Percentiles rank a stretch among this genome's conserved stretches.
phyloP scores from a whole-genome alignment of 2,329 filamentous ascomycete species.

The Scolecobasidium constrictum region DNA sequence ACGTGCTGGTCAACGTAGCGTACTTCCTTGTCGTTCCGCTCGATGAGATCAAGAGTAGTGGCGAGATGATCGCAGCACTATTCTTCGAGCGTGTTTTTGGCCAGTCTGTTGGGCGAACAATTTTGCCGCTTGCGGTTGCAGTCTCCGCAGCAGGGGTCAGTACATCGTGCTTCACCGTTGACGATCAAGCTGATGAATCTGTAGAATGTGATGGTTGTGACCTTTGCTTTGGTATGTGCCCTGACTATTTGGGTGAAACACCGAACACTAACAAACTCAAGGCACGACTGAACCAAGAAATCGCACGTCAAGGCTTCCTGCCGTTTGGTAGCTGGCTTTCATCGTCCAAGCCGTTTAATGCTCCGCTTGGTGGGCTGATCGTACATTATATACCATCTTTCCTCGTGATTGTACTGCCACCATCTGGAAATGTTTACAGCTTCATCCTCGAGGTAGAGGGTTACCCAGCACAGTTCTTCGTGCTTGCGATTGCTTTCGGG shows the following conservation, averaged over 20 bases:
- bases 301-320: constrained; percentile 60
- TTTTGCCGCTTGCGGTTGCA: constrained; percentile 11
- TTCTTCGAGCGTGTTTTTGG: constrained; percentile 11
- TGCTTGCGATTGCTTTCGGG: constrained; percentile 45
- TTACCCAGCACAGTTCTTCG: constrained; percentile 53
- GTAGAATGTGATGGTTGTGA: constrained; percentile 12
- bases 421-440: constrained; percentile 55
- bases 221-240: constrained; percentile 8
- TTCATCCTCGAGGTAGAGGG: constrained; percentile 65
- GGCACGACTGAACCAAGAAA: constrained; percentile 61
- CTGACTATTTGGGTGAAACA: too few species aligned
- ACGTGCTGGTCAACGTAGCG: constrained; percentile 10
- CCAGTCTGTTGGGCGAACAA: constrained; percentile 1
- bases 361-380: constrained; percentile 56
- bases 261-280: constrained; percentile 18
- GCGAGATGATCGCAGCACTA: constrained; percentile 11
- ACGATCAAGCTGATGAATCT: too few species aligned
- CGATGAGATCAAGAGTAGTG: constrained; percentile 10
- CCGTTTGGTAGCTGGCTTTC: constrained; percentile 51
- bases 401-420: constrained; percentile 54
- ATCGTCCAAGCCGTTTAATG: constrained; percentile 55
- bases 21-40: constrained; percentile 12
- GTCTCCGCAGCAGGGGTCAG: constrained; percentile 8
- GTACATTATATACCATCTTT: constrained; percentile 59
- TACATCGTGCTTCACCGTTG: too few species aligned